These are phyloP conservation scores for Nicotiana tomentosiformis DNA, from an alignment of 257 asterid genomes.

Conservation along the genomic window DNA sequence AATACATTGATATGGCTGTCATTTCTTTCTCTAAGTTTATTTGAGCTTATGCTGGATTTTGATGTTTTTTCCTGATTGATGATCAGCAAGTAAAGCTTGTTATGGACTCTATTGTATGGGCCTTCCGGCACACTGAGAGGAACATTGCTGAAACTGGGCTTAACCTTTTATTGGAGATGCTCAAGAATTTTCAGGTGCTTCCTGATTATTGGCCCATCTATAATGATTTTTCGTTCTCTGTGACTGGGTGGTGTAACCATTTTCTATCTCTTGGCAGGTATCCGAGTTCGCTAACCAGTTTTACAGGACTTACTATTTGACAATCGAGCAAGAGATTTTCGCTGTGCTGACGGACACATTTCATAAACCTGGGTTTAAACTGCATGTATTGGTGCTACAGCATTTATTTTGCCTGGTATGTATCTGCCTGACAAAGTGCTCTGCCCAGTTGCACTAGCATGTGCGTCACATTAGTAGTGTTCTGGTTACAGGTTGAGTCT, in stretches of 20 bases:
- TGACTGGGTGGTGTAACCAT: conserved; percentile 3
- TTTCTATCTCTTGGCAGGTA: conserved; percentile 40
- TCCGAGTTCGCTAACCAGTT: conserved; percentile 85
- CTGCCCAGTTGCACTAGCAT: conserved; percentile 4
- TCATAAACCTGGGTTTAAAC: conserved; percentile 94
- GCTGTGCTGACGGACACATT: conserved; percentile 92
- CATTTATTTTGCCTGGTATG: conserved; percentile 82
- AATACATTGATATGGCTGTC: not conserved
- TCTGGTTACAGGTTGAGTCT: conserved; percentile 58
- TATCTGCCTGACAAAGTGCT: conserved; percentile 8
- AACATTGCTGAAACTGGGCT: conserved; percentile 99
- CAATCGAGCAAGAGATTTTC: conserved; percentile 91
- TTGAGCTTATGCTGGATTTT: conserved; percentile 3
- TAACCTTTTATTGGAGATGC: conserved; percentile 80
- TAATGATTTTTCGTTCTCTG: not conserved
- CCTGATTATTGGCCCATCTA: not conserved
- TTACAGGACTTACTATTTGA: conserved; percentile 69
- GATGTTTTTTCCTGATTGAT: conserved; percentile 6
- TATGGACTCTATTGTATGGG: conserved; percentile 98
- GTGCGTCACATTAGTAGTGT: not conserved
- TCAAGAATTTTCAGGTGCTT: conserved; percentile 85
- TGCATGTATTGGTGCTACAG: conserved; percentile 85
- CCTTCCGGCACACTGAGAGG: conserved; percentile 97
- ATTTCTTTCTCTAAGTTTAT: not conserved
- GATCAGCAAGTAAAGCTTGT: conserved; percentile 92